phyloP scores from a whole-genome alignment of 345 rosid species.

The Eucalyptus sp. region DNA sequence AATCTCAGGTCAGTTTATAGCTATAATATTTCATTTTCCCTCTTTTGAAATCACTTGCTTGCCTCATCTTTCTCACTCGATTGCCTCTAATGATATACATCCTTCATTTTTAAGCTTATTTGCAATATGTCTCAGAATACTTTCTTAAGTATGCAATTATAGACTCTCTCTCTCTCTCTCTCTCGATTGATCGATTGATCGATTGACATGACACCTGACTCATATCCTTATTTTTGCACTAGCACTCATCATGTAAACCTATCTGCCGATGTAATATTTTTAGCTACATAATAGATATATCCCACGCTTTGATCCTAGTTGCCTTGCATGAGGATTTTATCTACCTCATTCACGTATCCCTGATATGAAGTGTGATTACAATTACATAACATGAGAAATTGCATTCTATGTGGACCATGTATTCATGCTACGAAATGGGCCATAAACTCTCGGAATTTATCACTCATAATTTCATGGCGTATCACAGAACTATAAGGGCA shows the following conservation, averaged over 20 bases:
- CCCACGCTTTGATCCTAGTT: background rate
- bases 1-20: background rate
- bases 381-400: background rate
- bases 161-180: background rate
- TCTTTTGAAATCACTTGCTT: background rate
- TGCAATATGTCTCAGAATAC: background rate
- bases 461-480: background rate
- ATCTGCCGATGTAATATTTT: background rate
- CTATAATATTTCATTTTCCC: background rate
- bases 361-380: background rate
- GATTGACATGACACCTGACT: background rate
- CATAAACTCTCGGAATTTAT: background rate
- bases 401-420: background rate
- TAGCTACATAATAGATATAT: background rate
- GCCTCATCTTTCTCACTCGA: background rate
- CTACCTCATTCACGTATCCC: background rate
- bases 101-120: background rate
- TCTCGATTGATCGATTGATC: background rate
- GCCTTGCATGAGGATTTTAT: background rate
- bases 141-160: background rate
- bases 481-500: background rate
- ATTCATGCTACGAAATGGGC: background rate
- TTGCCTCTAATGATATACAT: background rate
- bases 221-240: background rate
- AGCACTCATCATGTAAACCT: background rate